Evolutionary conservation across 1,284 basidiomycete species (phyloP).

Genomic region (Tilletia indica): DNA sequence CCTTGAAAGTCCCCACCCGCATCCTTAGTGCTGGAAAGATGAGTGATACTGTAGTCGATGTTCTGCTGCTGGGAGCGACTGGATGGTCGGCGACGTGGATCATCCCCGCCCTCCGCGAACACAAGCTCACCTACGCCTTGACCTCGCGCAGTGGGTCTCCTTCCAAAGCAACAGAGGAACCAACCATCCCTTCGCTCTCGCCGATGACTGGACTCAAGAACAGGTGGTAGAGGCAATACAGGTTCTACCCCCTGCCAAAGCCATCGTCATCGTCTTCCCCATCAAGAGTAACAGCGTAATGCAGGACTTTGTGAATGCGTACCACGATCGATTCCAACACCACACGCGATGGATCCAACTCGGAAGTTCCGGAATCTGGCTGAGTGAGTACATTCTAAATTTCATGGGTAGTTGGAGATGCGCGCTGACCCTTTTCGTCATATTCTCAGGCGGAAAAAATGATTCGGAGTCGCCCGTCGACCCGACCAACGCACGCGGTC

Average conservation of each 20-base stretch:
- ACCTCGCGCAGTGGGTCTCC: conserved; percentile 3
- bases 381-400: conserved; percentile 19
- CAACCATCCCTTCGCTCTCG: conserved; percentile 52
- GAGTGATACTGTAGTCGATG: neutral
- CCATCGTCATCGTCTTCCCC: conserved; percentile 66
- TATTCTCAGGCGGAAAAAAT: conserved; percentile 18
- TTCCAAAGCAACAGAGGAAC: neutral
- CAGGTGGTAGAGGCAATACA: conserved; percentile 56
- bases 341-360: conserved; percentile 40
- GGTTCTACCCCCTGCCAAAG: conserved; percentile 63
- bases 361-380: conserved; percentile 47
- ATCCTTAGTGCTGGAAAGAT: neutral
- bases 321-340: conserved; percentile 25
- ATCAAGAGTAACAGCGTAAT: conserved; percentile 36
- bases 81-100: conserved; percentile 11
- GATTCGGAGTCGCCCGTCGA: conserved; percentile 33
- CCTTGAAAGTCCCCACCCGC: too few species aligned
- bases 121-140: conserved; percentile 8
- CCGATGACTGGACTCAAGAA: conserved; percentile 38
- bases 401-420: neutral
- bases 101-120: conserved; percentile 8
- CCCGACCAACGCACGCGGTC: conserved; percentile 27
- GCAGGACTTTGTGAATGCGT: conserved; percentile 34
- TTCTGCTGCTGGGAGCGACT: conserved; percentile 9
- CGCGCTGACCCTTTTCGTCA: neutral